phyloP scores from a whole-genome alignment of 2,329 filamentous ascomycete genomes.

The Graphium sp. region DNA sequence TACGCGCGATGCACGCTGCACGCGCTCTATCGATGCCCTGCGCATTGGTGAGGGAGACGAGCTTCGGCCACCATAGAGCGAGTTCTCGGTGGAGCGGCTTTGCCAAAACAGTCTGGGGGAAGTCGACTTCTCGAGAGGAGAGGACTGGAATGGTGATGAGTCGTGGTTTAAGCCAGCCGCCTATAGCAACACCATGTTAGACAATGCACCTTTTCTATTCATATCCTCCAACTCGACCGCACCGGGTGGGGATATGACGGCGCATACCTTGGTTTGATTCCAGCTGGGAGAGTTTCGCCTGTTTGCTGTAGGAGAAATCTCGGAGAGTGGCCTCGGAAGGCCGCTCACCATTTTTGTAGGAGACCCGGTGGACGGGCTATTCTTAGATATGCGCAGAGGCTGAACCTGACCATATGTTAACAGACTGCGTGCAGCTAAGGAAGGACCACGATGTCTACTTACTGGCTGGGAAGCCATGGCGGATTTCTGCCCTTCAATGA shows the following conservation, averaged over 20 bases:
- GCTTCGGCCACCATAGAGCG: conserved; percentile 36
- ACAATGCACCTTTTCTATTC: too few species aligned
- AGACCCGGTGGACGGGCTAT: conserved; percentile 36
- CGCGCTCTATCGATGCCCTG: conserved; percentile 83
- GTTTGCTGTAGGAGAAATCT: conserved; percentile 73
- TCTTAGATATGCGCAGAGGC: conserved; percentile 67
- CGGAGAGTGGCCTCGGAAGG: conserved; percentile 62
- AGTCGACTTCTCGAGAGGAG: conserved; percentile 48
- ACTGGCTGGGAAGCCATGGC: not conserved
- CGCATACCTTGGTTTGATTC: conserved; percentile 55
- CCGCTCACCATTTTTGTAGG: conserved; percentile 46
- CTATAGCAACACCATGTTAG: too few species aligned
- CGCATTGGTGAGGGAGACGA: conserved; percentile 56
- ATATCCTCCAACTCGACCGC: too few species aligned
- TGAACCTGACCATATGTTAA: conserved; percentile 43
- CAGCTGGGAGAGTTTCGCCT: conserved; percentile 87
- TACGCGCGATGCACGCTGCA: conserved; percentile 87
- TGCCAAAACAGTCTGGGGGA: conserved; percentile 91
- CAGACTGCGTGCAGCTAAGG: not conserved
- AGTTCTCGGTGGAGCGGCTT: conserved; percentile 58
- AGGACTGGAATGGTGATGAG: conserved; percentile 73
- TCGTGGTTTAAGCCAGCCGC: conserved; percentile 53
- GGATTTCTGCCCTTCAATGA: too few species aligned
- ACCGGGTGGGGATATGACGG: too few species aligned
- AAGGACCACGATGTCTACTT: not conserved